Evolutionary conservation across 1,284 basidiomycete genomes (phyloP).

Genomic region (Tilletia caries): DNA sequence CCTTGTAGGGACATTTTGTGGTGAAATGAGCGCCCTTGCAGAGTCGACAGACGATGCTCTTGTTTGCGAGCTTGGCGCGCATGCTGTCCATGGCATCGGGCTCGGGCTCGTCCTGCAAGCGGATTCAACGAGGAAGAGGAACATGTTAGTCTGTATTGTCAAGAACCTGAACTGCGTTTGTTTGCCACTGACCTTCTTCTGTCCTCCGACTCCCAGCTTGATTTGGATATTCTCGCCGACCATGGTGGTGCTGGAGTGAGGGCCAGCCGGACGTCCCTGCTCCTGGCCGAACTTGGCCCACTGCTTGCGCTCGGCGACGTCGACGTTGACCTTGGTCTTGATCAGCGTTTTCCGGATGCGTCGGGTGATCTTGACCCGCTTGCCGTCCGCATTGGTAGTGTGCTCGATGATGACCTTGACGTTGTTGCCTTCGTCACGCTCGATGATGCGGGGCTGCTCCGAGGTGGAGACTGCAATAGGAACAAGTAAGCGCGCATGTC

Average conservation of each 20-base stretch:
- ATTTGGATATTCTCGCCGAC: conserved; percentile 86
- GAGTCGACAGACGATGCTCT: conserved; percentile 86
- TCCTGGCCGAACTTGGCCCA: conserved; percentile 95
- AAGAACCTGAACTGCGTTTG: no score
- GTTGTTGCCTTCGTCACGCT: conserved; percentile 81
- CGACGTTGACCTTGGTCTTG: conserved; percentile 87
- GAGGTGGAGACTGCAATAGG: conserved; percentile 10
- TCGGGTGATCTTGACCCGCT: conserved; percentile 87
- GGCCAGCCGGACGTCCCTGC: conserved; percentile 80
- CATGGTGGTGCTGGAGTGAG: conserved; percentile 90
- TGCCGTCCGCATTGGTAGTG: conserved; percentile 82
- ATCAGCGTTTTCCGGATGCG: conserved; percentile 82
- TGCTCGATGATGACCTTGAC: conserved; percentile 82
- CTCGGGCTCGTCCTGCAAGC: conserved; percentile 63
- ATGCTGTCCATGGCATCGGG: conserved; percentile 68
- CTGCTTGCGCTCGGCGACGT: conserved; percentile 84
- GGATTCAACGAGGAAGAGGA: no score
- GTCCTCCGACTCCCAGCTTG: conserved; percentile 72
- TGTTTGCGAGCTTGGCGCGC: conserved; percentile 67
- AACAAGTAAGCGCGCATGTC: neutral
- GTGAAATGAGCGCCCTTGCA: conserved; percentile 98
- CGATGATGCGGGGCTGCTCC: conserved; percentile 48
- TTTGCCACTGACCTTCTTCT: conserved; percentile 25
- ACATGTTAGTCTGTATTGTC: no score
- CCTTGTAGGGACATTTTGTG: conserved; percentile 96